phyloP scores from a whole-genome alignment of 768 basidiomycete genomes.

The Leccinum broughii region DNA sequence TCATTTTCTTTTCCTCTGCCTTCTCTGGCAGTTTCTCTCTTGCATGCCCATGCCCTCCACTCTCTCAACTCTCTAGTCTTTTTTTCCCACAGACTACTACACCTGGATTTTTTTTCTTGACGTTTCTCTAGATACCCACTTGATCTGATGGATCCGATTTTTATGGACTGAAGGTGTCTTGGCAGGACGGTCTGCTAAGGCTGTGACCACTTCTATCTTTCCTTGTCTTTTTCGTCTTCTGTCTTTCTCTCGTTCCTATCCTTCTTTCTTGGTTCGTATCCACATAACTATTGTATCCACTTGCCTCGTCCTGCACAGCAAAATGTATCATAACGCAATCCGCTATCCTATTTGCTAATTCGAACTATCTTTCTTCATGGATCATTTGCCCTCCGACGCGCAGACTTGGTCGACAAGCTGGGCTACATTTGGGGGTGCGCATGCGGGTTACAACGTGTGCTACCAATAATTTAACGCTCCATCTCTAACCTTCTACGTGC shows the following conservation, averaged over 20 bases:
- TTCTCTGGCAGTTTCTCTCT: neutral
- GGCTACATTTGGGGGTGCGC: no score
- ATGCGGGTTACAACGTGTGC: no score
- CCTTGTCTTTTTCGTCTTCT: neutral
- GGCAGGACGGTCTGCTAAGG: constrained; percentile 4
- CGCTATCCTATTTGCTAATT: constrained; percentile 19
- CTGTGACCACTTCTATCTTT: constrained; percentile 1
- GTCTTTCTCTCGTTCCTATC: neutral
- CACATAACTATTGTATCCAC: constrained; percentile 21
- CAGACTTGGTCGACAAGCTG: no score
- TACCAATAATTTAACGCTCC: no score
- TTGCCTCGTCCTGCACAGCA: constrained; percentile 10
- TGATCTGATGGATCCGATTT: neutral
- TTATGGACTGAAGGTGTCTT: neutral
- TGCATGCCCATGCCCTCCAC: neutral
- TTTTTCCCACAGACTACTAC: constrained; percentile 1
- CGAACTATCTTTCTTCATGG: neutral
- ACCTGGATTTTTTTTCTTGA: neutral
- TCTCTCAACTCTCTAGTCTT: neutral
- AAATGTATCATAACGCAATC: constrained; percentile 24
- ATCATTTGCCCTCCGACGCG: neutral
- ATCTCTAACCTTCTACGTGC: no score
- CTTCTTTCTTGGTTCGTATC: neutral
- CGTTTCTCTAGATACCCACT: constrained; percentile 14
- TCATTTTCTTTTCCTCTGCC: no score